Evolutionary conservation across 2,329 filamentous ascomycete genomes (phyloP), one percentile per base, ranked within the genome.

Genomic region (Colletotrichum lini): DNA sequence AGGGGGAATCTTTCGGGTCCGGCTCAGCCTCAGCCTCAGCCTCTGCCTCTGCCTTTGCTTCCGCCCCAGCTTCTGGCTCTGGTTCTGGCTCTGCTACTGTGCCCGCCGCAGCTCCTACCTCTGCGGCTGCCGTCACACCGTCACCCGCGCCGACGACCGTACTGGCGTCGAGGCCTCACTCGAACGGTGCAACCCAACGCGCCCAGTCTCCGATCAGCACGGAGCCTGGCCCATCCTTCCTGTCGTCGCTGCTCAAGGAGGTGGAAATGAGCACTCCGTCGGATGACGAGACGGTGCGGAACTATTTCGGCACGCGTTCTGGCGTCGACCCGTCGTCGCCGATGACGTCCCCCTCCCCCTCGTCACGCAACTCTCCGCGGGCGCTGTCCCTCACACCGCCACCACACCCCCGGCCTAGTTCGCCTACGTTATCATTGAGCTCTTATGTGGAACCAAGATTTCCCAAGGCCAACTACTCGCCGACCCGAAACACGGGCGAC

Each of bases 161-260:
- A 40, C 56, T 76, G 45, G 57, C 75, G 26, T 72, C 75, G 23
- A 65, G 74, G 26, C 23, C 73, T 26, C 64, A 71, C 7, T 65
- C 69, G 21, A 74, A 72, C 35, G 60, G 72, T 30, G 40, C 67
- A 18, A 12, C 60, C 18, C 65, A 42, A 40, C 63, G 47, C 44
- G 49, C 54, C n/a, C 65, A 54, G 54, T 72, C 40, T 40, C 69
- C 62, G 72, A 63, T 73, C 73, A 45, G 74, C 72, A 74, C 60
- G 74, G 68, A 74, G 84, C 49, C 87, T 85, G 38, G 89, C 88
- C 93, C 94, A 9, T 95, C 94, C 7, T 96, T 98, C 78, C 86
- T 98, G 9, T 94, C 94, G 30, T 96, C 94, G 0, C 85, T 98
- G 8, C 84, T 98, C 60, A 94, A 93, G 79, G 96, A 98, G 80